Conservation (phyloP, 139 green algal species). For the Asterochloris sp. region DNA sequence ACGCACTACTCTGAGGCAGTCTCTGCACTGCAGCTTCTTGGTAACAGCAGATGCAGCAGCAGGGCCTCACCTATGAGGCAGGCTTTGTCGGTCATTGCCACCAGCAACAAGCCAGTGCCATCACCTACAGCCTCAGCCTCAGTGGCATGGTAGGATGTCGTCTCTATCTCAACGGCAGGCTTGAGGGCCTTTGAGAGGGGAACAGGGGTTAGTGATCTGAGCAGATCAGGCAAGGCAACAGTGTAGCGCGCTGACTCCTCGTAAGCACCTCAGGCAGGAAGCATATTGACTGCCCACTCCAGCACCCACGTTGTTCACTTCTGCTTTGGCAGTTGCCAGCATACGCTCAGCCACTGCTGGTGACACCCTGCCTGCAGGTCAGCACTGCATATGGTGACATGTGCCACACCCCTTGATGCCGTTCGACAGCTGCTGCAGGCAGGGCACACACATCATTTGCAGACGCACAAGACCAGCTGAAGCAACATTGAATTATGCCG, state of each 20-base stretch:
- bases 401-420: neutral
- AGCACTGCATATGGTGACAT: neutral
- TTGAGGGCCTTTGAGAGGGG: neutral
- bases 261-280: too few relatives aligned
- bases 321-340: slow-evolving; percentile 33
- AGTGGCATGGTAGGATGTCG: slow-evolving; percentile 22
- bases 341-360: slow-evolving; percentile 24
- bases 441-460: too few relatives aligned
- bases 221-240: too few relatives aligned
- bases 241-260: too few relatives aligned
- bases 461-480: neutral
- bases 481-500: neutral
- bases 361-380: slow-evolving; percentile 4
- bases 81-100: slow-evolving; percentile 45
- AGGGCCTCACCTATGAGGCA: slow-evolving; percentile 38
- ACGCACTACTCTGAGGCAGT: too few relatives aligned
- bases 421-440: neutral
- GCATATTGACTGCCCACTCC: neutral
- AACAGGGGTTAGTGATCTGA: neutral
- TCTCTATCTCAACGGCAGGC: neutral
- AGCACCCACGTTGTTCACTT: slow-evolving; percentile 3
- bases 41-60: too few relatives aligned
- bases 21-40: too few relatives aligned
- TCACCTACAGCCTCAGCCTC: slow-evolving; percentile 37
- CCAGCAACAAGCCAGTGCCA: slow-evolving; percentile 54